These are phyloP conservation scores for Pythium plurisporium DNA, from an alignment of 352 stramenopile genomes.

Conservation along the genomic window DNA sequence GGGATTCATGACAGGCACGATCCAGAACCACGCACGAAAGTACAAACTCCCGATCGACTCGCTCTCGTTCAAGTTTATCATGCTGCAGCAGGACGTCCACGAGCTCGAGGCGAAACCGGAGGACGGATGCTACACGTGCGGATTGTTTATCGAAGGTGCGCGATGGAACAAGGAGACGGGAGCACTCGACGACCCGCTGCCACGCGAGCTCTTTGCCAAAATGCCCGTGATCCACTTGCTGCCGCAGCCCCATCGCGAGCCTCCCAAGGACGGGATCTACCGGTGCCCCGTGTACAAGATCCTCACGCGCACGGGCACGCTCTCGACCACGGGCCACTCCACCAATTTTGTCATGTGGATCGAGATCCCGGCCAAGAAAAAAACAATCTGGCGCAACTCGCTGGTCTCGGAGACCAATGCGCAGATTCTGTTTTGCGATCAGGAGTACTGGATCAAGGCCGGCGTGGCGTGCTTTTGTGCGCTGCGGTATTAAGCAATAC, in stretches of 20 bases:
- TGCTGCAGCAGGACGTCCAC: conserved; percentile 53
- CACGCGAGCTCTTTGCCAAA: conserved; percentile 45
- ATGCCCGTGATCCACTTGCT: conserved; percentile 79
- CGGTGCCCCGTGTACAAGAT: conserved; percentile 90
- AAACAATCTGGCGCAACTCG: conserved; percentile 50
- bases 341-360: conserved; percentile 99
- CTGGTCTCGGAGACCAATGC: conserved; percentile 77
- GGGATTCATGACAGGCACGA: conserved; percentile 88
- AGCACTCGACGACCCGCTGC: conserved; percentile 42
- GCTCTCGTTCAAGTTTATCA: conserved; percentile 87
- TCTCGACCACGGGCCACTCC: conserved; percentile 95
- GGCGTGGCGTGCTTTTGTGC: conserved; percentile 81
- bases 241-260: conserved; percentile 59
- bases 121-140: conserved; percentile 89
- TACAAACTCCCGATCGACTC: conserved; percentile 91
- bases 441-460: conserved; percentile 71
- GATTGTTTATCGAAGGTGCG: conserved; percentile 89
- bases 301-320: conserved; percentile 81
- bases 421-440: conserved; percentile 55
- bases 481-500: conserved; percentile 69
- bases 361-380: conserved; percentile 86
- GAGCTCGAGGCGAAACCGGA: conserved; percentile 51
- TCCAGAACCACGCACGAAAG: conserved; percentile 90
- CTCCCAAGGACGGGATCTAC: conserved; percentile 63
- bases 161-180: conserved; percentile 71